Base-by-base conservation (phyloP, 1,139 yeast species). In the Geotrichum klebahnii region DNA sequence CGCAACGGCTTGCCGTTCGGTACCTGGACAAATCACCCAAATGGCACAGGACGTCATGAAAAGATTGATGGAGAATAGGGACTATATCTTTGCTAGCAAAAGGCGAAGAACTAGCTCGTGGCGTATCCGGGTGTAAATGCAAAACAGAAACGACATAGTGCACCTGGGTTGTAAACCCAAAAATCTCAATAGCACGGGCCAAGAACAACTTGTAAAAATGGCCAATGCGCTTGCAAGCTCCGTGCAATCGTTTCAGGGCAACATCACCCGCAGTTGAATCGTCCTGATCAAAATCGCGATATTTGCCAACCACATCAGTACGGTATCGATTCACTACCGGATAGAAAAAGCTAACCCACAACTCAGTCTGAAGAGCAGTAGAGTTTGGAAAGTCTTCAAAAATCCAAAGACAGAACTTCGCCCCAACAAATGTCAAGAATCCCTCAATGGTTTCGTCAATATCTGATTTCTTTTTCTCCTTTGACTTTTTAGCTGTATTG, bases 11-110 rank as follows among this genome's bases (percentile, higher is more conserved):
- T n/a, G 35, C 35, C 19, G 44, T 32, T 12, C 56, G 51, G 46
- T 59, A 59, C 14, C 60, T 50, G n/a, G 58, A 52, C 22, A 57
- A 28, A 41, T 59, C 61, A 5, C 63, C 62, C 26, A 58, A 37
- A 22, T 48, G 38, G 29, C 56, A 54, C n/a, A 56, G 36, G 4
- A 52, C 22, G 32, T 34, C 32, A 22, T 49, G 42, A 5, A 42
- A 39, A 8, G 48, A 39, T 20, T 22, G 34, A 26, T 44, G 43
- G 10, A 44, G 17, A 6, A 31, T 28, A 6, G 48, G 43, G 9
- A 23, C 26, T 10, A 22, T 33, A 20, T 29, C 19, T 6, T 24
- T 31, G n/a, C n/a, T 36, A 12, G 41, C 44, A 22, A 10, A n/a
- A 9, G 38, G 32, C 1, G 35, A 19, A 2, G 40, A 14, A 16